Evolutionary conservation across 495 filamentous ascomycete genomes (phyloP), one percentile per base, ranked within the genome.

Genomic region (Viridothelium virens): DNA sequence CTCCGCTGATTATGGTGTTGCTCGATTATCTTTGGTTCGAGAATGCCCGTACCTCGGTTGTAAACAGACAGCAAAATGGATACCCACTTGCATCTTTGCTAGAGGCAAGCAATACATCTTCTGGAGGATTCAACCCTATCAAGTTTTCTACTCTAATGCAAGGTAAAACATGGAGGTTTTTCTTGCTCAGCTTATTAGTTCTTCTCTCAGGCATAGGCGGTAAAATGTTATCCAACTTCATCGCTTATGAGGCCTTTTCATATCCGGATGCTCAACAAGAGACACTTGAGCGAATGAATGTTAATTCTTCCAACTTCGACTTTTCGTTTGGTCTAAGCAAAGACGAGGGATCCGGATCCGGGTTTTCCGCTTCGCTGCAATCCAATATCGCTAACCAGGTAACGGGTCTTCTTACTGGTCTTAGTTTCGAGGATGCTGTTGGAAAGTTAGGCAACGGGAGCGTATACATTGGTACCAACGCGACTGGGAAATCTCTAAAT

Each of bases 181-280:
- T 7, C 48, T 53, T 53, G 16, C 16, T 53, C 16, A 18, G 48
- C 5, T 11, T 53, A 7, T 18, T 53, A 18, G 48, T 53, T 18
- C 16, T 53, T 7, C 18, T 53, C 9, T 53, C 48, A 18, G 48
- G 48, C 5, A 25, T 53, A 25, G 48, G 6, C 5, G 16, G 48
- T 53, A 53, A 7, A 53, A 53, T 18, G 48, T 18, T 53, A 9
- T 53, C 48, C 48, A 7, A 53, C 5, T 53, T 53, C 48, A 53
- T 53, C 48, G 48, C 48, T 53, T 53, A 53, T 53, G 48, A 53
- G 16, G 48, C 48, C 6, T 53, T 53, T n/a, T 53, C 48, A 18
- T 18, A 53, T 7, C 48, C 48, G 16, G 48, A 53, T 3, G 16
- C 16, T 18, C 48, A 53, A 53, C 48, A 9, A 53, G 4, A 18